These are phyloP conservation scores for Xylaria bambusicola DNA, from an alignment of 495 filamentous ascomycete genomes.

Conservation along the genomic window DNA sequence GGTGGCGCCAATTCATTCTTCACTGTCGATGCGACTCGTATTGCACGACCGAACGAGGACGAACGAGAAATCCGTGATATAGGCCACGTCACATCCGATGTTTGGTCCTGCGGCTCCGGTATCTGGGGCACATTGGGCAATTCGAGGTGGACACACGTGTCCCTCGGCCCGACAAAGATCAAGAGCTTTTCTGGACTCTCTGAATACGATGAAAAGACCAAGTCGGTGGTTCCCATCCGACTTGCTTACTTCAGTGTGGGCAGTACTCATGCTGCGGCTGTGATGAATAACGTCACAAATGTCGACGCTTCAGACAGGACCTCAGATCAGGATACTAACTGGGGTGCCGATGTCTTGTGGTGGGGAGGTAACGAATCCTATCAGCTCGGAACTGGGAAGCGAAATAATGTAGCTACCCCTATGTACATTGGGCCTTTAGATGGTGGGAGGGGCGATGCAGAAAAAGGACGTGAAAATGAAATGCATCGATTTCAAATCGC, in stretches of 20 bases:
- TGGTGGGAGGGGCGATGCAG: conserved; percentile 46
- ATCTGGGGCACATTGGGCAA: conserved; percentile 82
- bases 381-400: conserved; percentile 87
- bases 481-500: conserved; percentile 82
- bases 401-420: conserved; percentile 74
- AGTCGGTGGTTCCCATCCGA: conserved; percentile 73
- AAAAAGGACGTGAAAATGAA: conserved; percentile 58
- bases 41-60: conserved; percentile 49
- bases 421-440: conserved; percentile 78
- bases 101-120: conserved; percentile 82
- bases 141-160: conserved; percentile 87
- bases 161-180: conserved; percentile 76
- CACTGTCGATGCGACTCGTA: conserved; percentile 71
- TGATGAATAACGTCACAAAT: conserved; percentile 76
- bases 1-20: conserved; percentile 87
- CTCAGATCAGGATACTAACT: conserved; percentile 69
- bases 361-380: conserved; percentile 95
- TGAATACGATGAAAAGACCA: conserved; percentile 78
- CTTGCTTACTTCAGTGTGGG: conserved; percentile 71
- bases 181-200: conserved; percentile 77
- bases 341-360: conserved; percentile 82
- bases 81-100: conserved; percentile 65
- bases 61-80: conserved; percentile 26
- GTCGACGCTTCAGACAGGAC: conserved; percentile 52
- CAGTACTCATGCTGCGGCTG: conserved; percentile 73